A percentile compares a stretch with the other conserved stretches of the same genome.
These are phyloP conservation scores for Alopecurus myosuroides DNA, from an alignment of 176 grass and related monocot species.

Conservation along the genomic window DNA sequence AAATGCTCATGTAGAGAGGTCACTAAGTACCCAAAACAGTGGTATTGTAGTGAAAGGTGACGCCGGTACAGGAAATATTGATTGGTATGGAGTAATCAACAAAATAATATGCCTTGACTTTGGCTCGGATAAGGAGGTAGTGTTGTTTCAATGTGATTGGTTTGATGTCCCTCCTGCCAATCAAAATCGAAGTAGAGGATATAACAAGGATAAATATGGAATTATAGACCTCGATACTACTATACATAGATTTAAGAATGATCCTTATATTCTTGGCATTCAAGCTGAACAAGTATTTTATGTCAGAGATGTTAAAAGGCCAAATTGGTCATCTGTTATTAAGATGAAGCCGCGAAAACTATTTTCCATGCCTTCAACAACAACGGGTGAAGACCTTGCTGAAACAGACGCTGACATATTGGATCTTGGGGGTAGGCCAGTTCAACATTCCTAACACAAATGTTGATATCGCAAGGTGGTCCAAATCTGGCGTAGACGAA, in stretches of 20 bases:
- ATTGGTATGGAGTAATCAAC: conserved; percentile 1
- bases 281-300: too few species aligned
- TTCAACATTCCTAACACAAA: background rate
- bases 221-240: background rate
- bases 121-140: background rate
- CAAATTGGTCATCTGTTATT: background rate
- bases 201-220: background rate
- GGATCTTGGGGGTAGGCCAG: background rate
- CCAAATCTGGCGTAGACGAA: background rate
- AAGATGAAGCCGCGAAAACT: background rate
- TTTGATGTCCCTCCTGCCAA: background rate
- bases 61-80: background rate
- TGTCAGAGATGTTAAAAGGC: too few species aligned
- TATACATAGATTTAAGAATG: too few species aligned
- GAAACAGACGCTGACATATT: background rate
- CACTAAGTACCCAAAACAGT: background rate
- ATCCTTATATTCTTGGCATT: too few species aligned
- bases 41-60: background rate
- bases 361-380: background rate
- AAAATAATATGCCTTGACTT: background rate
- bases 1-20: background rate
- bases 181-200: background rate
- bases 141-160: background rate
- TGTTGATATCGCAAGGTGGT: background rate
- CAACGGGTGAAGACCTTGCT: background rate